Base-by-base conservation (phyloP, 371 early-diverging fungal species). In the Basidiobolus meristosporus region DNA sequence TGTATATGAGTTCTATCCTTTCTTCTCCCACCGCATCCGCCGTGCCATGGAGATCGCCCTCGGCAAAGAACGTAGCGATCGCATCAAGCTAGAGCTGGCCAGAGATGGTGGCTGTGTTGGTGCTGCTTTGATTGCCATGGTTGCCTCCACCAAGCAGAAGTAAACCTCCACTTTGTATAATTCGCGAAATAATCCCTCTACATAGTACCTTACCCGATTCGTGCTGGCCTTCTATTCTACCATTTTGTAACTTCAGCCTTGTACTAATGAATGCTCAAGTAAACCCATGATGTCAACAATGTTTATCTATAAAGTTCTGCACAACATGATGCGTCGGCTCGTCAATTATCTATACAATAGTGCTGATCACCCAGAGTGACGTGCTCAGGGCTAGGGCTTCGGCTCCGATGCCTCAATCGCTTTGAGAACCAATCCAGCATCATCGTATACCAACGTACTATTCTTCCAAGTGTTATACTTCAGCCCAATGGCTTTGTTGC, bases 391-490 rank as follows among this genome's bases (percentile, higher is more conserved):
- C n/a, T n/a, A 26, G 3, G 26, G 26, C 26, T 26, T 26, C 9
- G 26, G 34, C 19, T 44, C 45, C 21, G 39, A 14, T 15, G 28
- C 39, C 33, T 38, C 23, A 41, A 71, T 68, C 1, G 69, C 68
- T 36, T 57, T 62, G 7, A 70, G 54, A 4, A 87, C 86, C 26
- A 60, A 46, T 1, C 86, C 85, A 9, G 75, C 78, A 40, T 86
- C 89, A 53, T 89, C 87, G 37, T 82, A 82, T 0, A 89, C 84
- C 14, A 87, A 56, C 1, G 70, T 73, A 29, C 82, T 78, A 36
- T 72, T 73, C 42, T 86, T 87, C 88, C 85, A 89, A 17, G 71
- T 55, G 4, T 71, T 74, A 44, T 67, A 64, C 44, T 70, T 63
- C n/a, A 78, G 38, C 3, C 86, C 89, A 44, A 88, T 65, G 2